Percentiles rank a stretch among this genome's conserved stretches.
Conservation (phyloP, 345 rosid species). For the Garcia nutans region DNA sequence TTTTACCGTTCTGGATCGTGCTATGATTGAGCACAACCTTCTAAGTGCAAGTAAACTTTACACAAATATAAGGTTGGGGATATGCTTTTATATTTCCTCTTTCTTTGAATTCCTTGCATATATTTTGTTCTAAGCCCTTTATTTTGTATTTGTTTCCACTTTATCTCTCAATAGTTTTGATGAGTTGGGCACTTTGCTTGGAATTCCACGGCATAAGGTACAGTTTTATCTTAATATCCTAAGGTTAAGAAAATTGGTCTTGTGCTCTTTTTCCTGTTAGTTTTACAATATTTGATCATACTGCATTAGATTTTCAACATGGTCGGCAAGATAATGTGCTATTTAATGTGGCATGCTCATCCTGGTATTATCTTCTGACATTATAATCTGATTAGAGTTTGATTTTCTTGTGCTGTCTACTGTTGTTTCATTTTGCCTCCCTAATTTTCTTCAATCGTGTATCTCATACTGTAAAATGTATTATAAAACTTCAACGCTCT, state of each 20-base stretch:
- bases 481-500: not conserved
- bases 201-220: conserved; percentile 90
- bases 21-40: conserved; percentile 98
- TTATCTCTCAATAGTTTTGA: conserved; percentile 56
- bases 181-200: conserved; percentile 93
- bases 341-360: too few relatives aligned
- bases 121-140: not conserved
- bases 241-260: not conserved
- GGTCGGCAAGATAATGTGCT: too few relatives aligned
- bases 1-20: conserved; percentile 91
- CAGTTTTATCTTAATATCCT: not conserved
- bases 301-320: not conserved
- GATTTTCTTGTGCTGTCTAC: not conserved
- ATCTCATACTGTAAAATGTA: not conserved
- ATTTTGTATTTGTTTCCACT: conserved; percentile 11
- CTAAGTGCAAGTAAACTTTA: conserved; percentile 95
- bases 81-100: conserved; percentile 3
- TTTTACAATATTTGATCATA: not conserved
- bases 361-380: too few relatives aligned
- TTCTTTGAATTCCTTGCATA: not conserved
- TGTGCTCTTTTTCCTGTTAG: not conserved
- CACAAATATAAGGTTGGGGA: conserved; percentile 79
- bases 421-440: not conserved
- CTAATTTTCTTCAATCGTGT: not conserved
- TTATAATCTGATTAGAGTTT: not conserved